phyloP scores from a whole-genome alignment of 1,284 basidiomycete species.

The Cryptococcus sp. region DNA sequence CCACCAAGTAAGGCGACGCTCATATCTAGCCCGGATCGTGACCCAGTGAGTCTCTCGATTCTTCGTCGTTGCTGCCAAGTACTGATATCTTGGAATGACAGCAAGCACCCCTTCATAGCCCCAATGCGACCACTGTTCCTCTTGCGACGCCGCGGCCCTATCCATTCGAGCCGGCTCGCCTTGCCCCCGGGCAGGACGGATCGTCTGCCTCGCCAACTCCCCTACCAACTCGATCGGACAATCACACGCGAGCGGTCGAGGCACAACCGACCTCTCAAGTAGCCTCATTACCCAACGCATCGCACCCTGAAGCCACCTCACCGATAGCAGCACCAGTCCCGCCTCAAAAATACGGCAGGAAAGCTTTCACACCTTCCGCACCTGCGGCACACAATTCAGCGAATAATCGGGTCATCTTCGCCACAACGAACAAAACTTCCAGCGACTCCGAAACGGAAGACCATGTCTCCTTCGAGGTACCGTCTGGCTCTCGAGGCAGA shows the following conservation, averaged over 20 bases:
- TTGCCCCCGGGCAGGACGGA: background rate
- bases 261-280: too few relatives aligned
- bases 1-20: conserved; percentile 20
- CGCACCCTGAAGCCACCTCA: conserved; percentile 1
- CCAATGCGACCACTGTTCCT: background rate
- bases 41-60: background rate
- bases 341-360: background rate
- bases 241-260: too few relatives aligned
- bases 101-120: background rate
- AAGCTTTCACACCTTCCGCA: background rate
- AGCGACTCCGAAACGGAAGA: conserved; percentile 20
- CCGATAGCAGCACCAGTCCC: background rate
- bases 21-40: background rate
- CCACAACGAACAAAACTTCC: conserved; percentile 1
- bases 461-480: conserved; percentile 41
- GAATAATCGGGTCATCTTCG: conserved; percentile 4
- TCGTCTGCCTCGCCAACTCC: too few relatives aligned
- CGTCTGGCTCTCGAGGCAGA: conserved; percentile 29
- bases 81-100: background rate
- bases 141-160: background rate
- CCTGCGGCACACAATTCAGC: background rate
- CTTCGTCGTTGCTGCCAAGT: background rate
- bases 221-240: too few relatives aligned
- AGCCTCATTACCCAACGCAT: background rate
- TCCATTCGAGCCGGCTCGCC: background rate